These are phyloP conservation scores for Erythrobasidium yunnanense DNA, from an alignment of 768 basidiomycete species.

Conservation along the genomic window DNA sequence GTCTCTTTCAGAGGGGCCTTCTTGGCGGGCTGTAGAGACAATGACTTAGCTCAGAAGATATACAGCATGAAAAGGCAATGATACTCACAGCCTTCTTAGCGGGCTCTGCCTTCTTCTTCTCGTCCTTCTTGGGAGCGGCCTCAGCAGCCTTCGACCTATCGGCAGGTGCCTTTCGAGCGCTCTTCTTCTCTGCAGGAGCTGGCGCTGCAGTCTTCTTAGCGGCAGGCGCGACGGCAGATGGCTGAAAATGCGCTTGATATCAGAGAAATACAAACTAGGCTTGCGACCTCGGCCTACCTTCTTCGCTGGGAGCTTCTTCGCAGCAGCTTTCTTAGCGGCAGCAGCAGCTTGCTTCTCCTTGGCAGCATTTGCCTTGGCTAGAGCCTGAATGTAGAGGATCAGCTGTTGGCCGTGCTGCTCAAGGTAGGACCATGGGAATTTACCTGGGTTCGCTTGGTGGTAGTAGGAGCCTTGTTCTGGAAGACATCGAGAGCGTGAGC, in stretches of 20 bases:
- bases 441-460: conserved; percentile 12
- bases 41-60: background rate
- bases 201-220: conserved; percentile 8
- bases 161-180: background rate
- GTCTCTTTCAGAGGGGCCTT: background rate
- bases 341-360: conserved; percentile 14
- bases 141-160: background rate
- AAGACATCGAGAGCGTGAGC: too few relatives aligned
- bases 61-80: background rate
- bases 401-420: background rate
- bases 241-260: background rate
- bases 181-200: background rate
- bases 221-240: background rate
- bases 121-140: background rate
- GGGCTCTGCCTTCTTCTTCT: conserved; percentile 2
- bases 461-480: conserved; percentile 16
- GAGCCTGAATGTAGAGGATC: background rate
- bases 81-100: conserved; percentile 19
- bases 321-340: conserved; percentile 17
- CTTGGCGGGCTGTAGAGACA: background rate
- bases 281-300: background rate
- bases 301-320: conserved; percentile 22
- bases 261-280: background rate
- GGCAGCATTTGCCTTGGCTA: conserved; percentile 5
- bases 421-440: background rate